Evolutionary conservation across 129 eudicot genomes (phyloP), one percentile per base, ranked within the genome.

Genomic region (Logfia minima): DNA sequence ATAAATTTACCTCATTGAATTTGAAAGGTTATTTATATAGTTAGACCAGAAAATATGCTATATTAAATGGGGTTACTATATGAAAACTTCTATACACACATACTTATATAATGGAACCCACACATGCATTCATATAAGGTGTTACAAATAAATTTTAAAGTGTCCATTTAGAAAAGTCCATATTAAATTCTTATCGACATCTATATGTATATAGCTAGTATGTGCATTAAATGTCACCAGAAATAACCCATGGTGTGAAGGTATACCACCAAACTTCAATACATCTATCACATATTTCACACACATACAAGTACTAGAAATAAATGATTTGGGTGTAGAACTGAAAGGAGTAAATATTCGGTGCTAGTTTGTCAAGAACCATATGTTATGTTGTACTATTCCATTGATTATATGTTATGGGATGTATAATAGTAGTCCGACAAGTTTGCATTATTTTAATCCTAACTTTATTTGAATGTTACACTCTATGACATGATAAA

Each of bases 351-450:
- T 79, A 72, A 74, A 79, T 79, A 79, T 79, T 65, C 59, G 79
- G 64, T 74, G 75, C 70, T 75, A 66, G 68, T 81, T 75, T 75
- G 76, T 81, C 56, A 68, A 75, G 72, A 23, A 31, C 32, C 75
- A 68, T 75, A 75, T 75, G 84, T 81, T 11, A 75, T 21, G 9
- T 68, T 81, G 84, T 81, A 75, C 80, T 68, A 81, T 60, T 81
- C 58, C 84, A 81, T 81, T 81, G 59, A 81, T 75, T 75, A 81
- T 81, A 68, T 75, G 80, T 75, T 68, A 75, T 75, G 80, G 84
- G 84, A 81, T 68, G 84, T 75, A 81, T 81, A 10, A 43, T 59
- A 68, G 26, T 56, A 72, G 78, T 71, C 78, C 78, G 78, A 72
- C 83, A 79, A 78, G 26, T 65, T 45, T 62, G 66, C 73, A 72